Evolutionary conservation across 2,329 filamentous ascomycete species (phyloP).

Genomic region (Scedosporium boydii): DNA sequence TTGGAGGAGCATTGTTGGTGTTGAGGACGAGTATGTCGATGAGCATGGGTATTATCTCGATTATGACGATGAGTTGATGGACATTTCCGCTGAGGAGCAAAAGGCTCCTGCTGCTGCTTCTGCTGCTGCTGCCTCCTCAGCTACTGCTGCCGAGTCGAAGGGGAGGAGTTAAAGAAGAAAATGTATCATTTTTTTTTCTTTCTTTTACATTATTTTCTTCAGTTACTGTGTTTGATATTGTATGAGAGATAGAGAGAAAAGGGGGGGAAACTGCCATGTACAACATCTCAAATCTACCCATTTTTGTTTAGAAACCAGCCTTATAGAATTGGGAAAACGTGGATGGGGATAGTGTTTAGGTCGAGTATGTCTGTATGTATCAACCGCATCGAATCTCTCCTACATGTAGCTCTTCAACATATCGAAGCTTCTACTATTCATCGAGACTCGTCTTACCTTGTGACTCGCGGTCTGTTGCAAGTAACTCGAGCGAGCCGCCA

Average conservation of each 20-base stretch:
- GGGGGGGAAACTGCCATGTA: background rate
- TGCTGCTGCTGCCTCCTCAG: too few species aligned
- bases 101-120: background rate
- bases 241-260: background rate
- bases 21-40: conserved; percentile 30
- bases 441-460: too few species aligned
- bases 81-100: conserved; percentile 10
- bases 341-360: too few species aligned
- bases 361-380: too few species aligned
- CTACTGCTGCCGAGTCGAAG: too few species aligned
- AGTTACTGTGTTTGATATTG: background rate
- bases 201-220: background rate
- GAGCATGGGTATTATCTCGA: conserved; percentile 47
- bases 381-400: too few species aligned
- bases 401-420: too few species aligned
- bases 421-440: too few species aligned
- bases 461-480: too few species aligned
- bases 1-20: conserved; percentile 60
- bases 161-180: too few species aligned
- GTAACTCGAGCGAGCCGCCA: too few species aligned
- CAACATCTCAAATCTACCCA: background rate
- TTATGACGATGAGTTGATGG: conserved; percentile 47
- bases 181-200: too few species aligned
- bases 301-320: background rate
- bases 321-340: background rate